Conservation (phyloP, 1,284 basidiomycete species). For the Inonotus hispidus region DNA sequence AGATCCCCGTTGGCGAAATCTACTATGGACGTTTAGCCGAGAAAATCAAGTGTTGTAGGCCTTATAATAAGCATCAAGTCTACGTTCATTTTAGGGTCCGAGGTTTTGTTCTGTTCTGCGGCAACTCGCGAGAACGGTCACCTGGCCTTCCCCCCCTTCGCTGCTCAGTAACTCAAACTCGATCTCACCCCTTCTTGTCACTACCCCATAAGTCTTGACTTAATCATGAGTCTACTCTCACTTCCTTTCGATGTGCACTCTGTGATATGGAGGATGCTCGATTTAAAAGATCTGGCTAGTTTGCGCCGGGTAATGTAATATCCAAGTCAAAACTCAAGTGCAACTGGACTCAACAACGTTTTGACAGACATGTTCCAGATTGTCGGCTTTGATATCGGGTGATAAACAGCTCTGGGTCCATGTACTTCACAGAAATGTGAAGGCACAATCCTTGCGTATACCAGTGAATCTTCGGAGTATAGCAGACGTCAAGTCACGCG, state of each 20-base stretch:
- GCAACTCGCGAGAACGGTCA: neutral
- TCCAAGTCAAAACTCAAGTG: neutral
- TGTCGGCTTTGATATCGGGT: neutral
- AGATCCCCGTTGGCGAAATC: no score
- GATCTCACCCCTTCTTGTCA: neutral
- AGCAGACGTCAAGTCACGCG: neutral
- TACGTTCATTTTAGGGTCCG: no score
- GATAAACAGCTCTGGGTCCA: slow-evolving; percentile 1
- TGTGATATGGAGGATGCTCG: neutral
- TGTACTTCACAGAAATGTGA: neutral
- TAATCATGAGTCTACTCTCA: neutral
- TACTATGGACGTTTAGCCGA: no score
- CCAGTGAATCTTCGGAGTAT: neutral
- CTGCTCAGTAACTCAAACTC: neutral
- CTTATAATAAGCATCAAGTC: no score
- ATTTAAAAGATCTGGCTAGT: neutral
- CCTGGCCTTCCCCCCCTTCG: neutral
- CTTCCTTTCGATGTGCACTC: neutral
- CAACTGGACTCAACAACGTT: neutral
- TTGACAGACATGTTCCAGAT: neutral
- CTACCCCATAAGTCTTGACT: neutral
- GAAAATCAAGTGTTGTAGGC: no score
- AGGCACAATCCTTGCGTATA: neutral
- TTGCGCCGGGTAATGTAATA: neutral
- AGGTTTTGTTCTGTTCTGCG: neutral